These are phyloP conservation scores for Arabidopsis thaliana DNA, from an alignment of 345 rosid genomes.

Conservation along the genomic window TAIR10.1 NC_003070.9:4209501-4210000, in stretches of 20 bases:
- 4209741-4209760: slow-evolving; percentile 20
- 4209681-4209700: slow-evolving; percentile 2
- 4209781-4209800: slow-evolving; percentile 6
- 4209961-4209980: slow-evolving; percentile 7
- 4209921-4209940: slow-evolving; percentile 1
- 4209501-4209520: too few relatives aligned
- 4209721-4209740: slow-evolving; percentile 21
- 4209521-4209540: too few relatives aligned
- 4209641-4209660: neutral
- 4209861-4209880: slow-evolving; percentile 39
- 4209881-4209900: slow-evolving; percentile 35
- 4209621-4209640: neutral
- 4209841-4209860: slow-evolving; percentile 42
- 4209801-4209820: slow-evolving; percentile 35
- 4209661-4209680: neutral
- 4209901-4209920: slow-evolving; percentile 29
- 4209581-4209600: too few relatives aligned
- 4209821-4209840: slow-evolving; percentile 31
- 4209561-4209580: too few relatives aligned
- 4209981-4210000: slow-evolving; percentile 25
- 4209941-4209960: too few relatives aligned
- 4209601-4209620: neutral
- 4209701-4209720: slow-evolving; percentile 12
- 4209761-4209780: neutral
- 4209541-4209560: too few relatives aligned